A percentile compares a stretch with the other conserved stretches of the same genome.
phyloP scores from a whole-genome alignment of 352 stramenopile species.

The Phytophthora citricola region DNA sequence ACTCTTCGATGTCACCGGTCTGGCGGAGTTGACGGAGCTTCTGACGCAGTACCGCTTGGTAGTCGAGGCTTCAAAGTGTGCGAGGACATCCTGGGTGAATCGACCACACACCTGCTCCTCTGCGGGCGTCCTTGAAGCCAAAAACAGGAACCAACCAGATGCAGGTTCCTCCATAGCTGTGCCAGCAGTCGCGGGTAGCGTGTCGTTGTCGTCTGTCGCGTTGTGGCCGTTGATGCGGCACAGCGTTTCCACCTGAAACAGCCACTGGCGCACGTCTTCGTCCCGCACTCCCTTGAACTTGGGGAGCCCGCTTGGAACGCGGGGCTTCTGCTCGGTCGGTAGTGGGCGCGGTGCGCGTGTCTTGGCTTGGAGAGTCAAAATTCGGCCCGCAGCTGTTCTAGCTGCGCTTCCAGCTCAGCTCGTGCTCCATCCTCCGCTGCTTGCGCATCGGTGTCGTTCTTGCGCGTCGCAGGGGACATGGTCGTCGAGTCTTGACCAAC shows the following conservation, averaged over 20 bases:
- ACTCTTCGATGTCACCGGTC: too few relatives aligned
- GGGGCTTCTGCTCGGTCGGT: not conserved
- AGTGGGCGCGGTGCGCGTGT: not conserved
- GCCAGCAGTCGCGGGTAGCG: conserved; percentile 10
- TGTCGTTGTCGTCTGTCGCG: conserved; percentile 13
- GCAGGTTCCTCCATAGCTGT: conserved; percentile 23
- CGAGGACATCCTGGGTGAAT: conserved; percentile 13
- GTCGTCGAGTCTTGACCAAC: conserved; percentile 17
- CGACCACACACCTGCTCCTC: conserved; percentile 15
- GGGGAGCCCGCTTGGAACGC: conserved; percentile 12
- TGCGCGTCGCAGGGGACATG: conserved; percentile 9
- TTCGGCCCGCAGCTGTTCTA: conserved; percentile 3
- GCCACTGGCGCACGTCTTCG: conserved; percentile 27
- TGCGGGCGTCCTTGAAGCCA: conserved; percentile 6
- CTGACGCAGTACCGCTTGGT: too few relatives aligned
- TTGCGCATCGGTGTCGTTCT: too few relatives aligned
- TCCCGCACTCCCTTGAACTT: conserved; percentile 20
- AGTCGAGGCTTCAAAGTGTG: conserved; percentile 27
- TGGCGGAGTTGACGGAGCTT: too few relatives aligned
- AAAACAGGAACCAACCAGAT: conserved; percentile 27
- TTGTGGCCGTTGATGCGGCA: conserved; percentile 26
- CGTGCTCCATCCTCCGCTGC: conserved; percentile 8
- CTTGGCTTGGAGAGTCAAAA: conserved; percentile 9
- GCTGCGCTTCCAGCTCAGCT: conserved; percentile 9
- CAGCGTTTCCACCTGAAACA: conserved; percentile 26